Evolutionary conservation across 2,329 filamentous ascomycete species (phyloP).

Genomic region (Claviceps humidiphila): DNA sequence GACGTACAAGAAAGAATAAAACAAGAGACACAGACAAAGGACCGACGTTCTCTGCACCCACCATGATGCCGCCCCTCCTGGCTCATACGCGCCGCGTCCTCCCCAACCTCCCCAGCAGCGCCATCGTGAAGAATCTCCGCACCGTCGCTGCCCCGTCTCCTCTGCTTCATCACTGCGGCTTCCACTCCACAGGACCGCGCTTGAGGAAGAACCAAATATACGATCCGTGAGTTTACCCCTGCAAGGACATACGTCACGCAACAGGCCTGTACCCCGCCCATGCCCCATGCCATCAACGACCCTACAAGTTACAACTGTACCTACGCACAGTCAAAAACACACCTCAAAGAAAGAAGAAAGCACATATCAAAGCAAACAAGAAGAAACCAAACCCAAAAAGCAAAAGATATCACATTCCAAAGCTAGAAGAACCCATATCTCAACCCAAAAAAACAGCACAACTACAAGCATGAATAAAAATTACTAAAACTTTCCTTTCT

Average conservation of each 20-base stretch:
- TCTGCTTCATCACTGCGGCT: neutral
- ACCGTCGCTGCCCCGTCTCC: neutral
- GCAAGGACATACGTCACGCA: neutral
- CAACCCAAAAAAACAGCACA: neutral
- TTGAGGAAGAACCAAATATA: conserved; percentile 11
- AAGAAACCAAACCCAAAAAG: neutral
- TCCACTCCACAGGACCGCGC: conserved; percentile 6
- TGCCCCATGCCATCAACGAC: no score
- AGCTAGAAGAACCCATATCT: no score
- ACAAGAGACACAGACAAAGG: no score
- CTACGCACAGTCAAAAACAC: no score
- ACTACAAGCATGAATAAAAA: no score
- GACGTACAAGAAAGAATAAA: no score
- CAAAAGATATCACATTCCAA: neutral
- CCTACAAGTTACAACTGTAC: no score
- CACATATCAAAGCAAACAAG: neutral
- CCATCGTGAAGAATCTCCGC: neutral
- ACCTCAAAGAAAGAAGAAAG: neutral
- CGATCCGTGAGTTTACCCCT: conserved; percentile 7
- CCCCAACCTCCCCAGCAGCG: neutral
- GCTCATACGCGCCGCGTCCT: neutral
- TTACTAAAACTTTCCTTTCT: no score
- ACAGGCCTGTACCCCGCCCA: no score
- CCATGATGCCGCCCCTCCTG: neutral
- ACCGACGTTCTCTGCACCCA: neutral